phyloP scores from a whole-genome alignment of 306 rosid species.

The Prunus padus region DNA sequence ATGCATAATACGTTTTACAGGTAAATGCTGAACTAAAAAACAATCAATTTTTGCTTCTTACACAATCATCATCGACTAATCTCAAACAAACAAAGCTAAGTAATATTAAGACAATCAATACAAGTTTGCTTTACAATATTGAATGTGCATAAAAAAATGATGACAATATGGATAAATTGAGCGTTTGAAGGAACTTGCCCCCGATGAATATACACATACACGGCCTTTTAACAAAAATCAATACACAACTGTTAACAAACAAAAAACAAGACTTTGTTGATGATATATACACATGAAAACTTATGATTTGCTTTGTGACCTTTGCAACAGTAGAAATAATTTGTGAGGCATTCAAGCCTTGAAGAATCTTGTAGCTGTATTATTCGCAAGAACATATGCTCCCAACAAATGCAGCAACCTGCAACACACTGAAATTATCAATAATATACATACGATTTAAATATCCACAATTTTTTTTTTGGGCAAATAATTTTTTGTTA shows the following conservation, averaged over 20 bases:
- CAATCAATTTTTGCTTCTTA: neutral
- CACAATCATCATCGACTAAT: neutral
- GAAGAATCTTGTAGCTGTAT: neutral
- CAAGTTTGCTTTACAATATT: neutral
- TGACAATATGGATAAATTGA: neutral
- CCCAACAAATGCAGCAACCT: slow-evolving; percentile 45
- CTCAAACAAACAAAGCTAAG: neutral
- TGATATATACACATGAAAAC: neutral
- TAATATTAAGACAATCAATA: neutral
- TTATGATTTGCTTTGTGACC: neutral
- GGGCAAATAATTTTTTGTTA: too few relatives aligned
- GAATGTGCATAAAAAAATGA: neutral
- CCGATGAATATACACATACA: neutral
- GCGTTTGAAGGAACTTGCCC: neutral
- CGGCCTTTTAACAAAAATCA: neutral
- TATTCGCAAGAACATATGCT: neutral
- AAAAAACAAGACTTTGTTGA: neutral
- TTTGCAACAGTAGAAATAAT: too few relatives aligned
- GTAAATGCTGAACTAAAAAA: too few relatives aligned
- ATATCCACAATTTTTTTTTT: too few relatives aligned
- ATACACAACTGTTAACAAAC: neutral
- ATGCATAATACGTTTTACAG: too few relatives aligned
- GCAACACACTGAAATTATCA: slow-evolving; percentile 28
- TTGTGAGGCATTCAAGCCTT: too few relatives aligned
- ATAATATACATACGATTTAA: neutral